A percentile compares a stretch with the other conserved stretches of the same genome.
Conservation (phyloP, 805 yeast species). For the Metschnikowia corniflorae region DNA sequence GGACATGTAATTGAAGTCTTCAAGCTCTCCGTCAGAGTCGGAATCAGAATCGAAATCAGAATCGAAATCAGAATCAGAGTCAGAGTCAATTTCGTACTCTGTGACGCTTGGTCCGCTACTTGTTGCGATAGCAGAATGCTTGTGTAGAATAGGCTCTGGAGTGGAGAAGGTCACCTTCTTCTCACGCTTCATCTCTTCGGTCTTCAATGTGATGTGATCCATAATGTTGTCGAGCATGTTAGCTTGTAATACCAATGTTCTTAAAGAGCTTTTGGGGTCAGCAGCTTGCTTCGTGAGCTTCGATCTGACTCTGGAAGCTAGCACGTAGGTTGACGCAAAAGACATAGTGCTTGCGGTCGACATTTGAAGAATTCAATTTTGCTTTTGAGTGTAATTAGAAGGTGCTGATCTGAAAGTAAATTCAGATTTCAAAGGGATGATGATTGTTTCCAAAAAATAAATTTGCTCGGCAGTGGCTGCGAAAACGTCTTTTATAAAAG, state of each 20-base stretch:
- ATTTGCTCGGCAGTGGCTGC: too few species aligned
- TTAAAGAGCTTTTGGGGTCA: constrained; percentile 52
- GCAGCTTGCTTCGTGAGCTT: constrained; percentile 63
- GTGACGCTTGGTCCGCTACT: constrained; percentile 28
- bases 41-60: constrained; percentile 24
- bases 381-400: too few species aligned
- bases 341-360: too few species aligned
- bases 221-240: constrained; percentile 64
- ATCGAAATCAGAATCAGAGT: constrained; percentile 25
- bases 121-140: constrained; percentile 1
- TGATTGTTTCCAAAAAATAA: too few species aligned
- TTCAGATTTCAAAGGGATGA: too few species aligned
- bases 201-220: constrained; percentile 42
- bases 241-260: constrained; percentile 65
- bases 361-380: too few species aligned
- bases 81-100: constrained; percentile 38
- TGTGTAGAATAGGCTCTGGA: constrained; percentile 15
- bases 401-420: too few species aligned
- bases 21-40: constrained; percentile 11
- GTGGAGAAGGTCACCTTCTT: constrained; percentile 6
- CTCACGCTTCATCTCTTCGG: constrained; percentile 20
- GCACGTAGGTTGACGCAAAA: constrained; percentile 51
- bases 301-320: constrained; percentile 62
- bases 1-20: not conserved
- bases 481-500: constrained; percentile 2